Conservation (phyloP, 805 yeast genomes). For the Pichia nakasei region DNA sequence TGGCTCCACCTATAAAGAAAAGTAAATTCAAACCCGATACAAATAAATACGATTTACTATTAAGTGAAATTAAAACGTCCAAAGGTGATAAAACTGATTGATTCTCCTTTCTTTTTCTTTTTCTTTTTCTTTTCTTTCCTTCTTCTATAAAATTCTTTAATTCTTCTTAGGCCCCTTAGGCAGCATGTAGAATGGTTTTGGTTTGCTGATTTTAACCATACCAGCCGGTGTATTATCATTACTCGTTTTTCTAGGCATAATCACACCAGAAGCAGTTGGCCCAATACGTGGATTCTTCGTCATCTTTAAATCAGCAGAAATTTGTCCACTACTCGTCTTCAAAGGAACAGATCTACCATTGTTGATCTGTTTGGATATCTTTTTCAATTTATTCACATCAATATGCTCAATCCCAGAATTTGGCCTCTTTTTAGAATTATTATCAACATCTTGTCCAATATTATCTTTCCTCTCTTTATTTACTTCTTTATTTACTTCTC, state of each 20-base stretch:
- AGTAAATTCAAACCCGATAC: neutral
- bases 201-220: slow-evolving; percentile 10
- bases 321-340: slow-evolving; percentile 3
- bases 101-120: neutral
- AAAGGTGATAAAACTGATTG: slow-evolving; percentile 26
- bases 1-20: neutral
- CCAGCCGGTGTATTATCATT: slow-evolving; percentile 3
- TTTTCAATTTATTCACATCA: neutral
- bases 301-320: slow-evolving; percentile 2
- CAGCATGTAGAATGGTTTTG: neutral
- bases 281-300: neutral
- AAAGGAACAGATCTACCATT: neutral
- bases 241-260: neutral
- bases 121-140: neutral
- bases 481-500: too few species aligned
- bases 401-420: neutral
- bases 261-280: slow-evolving; percentile 2
- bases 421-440: neutral
- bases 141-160: neutral
- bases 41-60: slow-evolving; percentile 5
- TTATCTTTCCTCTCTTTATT: too few species aligned
- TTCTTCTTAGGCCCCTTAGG: neutral
- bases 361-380: neutral
- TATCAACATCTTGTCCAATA: neutral
- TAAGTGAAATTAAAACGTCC: slow-evolving; percentile 13